These are phyloP conservation scores for Fusarium verrucosum DNA, from an alignment of 2,329 filamentous ascomycete genomes.

Conservation along the genomic window DNA sequence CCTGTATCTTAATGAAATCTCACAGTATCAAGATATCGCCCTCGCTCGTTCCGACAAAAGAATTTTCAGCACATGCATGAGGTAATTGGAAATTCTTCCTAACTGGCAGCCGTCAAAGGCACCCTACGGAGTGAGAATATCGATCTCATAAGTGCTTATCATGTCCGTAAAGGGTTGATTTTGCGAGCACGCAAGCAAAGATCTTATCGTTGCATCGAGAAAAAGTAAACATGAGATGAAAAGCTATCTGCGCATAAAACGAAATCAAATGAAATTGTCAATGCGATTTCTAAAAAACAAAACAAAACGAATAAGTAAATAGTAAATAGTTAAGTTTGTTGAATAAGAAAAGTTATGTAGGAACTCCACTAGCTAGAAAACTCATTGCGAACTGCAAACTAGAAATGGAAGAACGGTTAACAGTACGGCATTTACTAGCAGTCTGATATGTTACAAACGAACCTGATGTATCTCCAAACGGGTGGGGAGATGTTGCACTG, in stretches of 20 bases:
- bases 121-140: neutral
- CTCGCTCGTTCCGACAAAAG: neutral
- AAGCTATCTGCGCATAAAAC: neutral
- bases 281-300: neutral
- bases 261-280: conserved; percentile 1
- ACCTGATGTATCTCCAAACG: neutral
- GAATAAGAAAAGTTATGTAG: conserved; percentile 8
- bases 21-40: neutral
- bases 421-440: neutral
- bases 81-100: neutral
- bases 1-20: neutral
- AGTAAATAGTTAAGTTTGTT: neutral
- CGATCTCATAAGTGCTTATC: neutral
- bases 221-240: neutral
- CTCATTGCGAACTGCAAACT: neutral
- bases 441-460: neutral
- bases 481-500: conserved; percentile 13
- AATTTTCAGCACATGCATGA: neutral
- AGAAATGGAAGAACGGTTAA: neutral
- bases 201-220: neutral
- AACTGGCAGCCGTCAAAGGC: accelerated
- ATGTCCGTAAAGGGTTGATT: neutral
- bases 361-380: neutral
- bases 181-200: neutral
- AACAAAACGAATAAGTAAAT: neutral